phyloP scores from a whole-genome alignment of 1,139 yeast species.

The Spathaspora jeffriesii region DNA sequence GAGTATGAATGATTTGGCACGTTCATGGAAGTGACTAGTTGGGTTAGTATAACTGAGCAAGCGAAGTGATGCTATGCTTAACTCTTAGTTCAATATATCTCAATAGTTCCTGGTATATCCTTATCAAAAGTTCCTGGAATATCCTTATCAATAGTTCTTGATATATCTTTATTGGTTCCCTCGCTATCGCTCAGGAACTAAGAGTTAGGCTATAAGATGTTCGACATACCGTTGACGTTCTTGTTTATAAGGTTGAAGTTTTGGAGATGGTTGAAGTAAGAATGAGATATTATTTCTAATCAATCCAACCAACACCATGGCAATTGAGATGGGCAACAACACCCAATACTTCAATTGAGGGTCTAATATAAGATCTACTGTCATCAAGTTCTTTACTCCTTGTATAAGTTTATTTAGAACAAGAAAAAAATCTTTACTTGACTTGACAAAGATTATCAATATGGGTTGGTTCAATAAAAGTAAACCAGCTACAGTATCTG shows the following conservation, averaged over 20 bases:
- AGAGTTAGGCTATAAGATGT: not conserved
- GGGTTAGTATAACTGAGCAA: slow-evolving; percentile 1
- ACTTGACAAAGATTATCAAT: not conserved
- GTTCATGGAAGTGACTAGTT: slow-evolving; percentile 48
- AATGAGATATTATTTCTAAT: slow-evolving; percentile 69
- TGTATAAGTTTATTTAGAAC: not conserved
- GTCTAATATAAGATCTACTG: slow-evolving; percentile 55
- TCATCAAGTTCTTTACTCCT: slow-evolving; percentile 5
- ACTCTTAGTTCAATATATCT: too few species aligned
- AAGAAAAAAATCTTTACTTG: not conserved
- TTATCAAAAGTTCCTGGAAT: too few species aligned
- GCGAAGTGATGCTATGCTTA: too few species aligned
- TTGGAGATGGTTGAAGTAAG: slow-evolving; percentile 59
- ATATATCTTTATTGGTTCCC: too few species aligned
- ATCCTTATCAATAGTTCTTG: too few species aligned
- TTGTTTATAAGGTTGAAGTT: slow-evolving; percentile 50
- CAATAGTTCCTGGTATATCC: too few species aligned
- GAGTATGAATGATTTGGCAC: slow-evolving; percentile 53
- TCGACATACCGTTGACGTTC: slow-evolving; percentile 57
- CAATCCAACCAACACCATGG: slow-evolving; percentile 90
- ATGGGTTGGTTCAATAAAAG: slow-evolving; percentile 33
- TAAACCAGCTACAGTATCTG: slow-evolving; percentile 24
- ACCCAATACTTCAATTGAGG: slow-evolving; percentile 91
- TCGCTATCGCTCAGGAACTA: too few species aligned
- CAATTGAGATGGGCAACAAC: slow-evolving; percentile 81